Conservation (phyloP, 768 basidiomycete species). For the Calocybe gangraenosa region DNA sequence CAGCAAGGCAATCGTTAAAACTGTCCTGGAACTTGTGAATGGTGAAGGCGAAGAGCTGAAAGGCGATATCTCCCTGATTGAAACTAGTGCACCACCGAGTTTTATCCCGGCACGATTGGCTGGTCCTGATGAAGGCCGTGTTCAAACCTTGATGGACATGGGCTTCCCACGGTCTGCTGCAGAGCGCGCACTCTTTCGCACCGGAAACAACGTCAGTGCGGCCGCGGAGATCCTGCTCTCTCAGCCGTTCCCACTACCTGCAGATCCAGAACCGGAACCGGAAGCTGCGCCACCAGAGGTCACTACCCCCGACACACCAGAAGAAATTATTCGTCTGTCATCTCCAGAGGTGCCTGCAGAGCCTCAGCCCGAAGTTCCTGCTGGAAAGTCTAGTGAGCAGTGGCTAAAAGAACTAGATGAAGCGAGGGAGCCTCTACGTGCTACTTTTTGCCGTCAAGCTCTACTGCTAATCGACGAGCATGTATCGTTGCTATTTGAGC, state of each 20-base stretch:
- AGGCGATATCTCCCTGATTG: conserved; percentile 33
- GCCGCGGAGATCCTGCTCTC: conserved; percentile 86
- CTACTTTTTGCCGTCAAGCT: conserved; percentile 62
- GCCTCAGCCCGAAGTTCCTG: conserved; percentile 7
- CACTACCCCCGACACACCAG: not conserved
- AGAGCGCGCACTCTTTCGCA: conserved; percentile 77
- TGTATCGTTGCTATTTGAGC: conserved; percentile 84
- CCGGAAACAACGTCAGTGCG: conserved; percentile 82
- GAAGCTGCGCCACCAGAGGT: conserved; percentile 22
- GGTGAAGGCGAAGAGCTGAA: conserved; percentile 76
- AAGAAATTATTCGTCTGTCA: conserved; percentile 5
- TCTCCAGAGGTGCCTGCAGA: conserved; percentile 5
- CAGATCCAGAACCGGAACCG: conserved; percentile 54
- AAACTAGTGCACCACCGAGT: conserved; percentile 23
- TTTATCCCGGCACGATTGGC: conserved; percentile 30
- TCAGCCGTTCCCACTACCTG: conserved; percentile 74
- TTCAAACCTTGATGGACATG: conserved; percentile 91
- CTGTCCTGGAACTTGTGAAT: conserved; percentile 75
- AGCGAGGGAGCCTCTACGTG: conserved; percentile 61
- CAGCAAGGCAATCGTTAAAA: conserved; percentile 70
- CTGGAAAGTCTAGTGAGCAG: conserved; percentile 53
- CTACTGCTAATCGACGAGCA: conserved; percentile 83
- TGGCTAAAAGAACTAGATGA: conserved; percentile 64
- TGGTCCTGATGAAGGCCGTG: conserved; percentile 71
- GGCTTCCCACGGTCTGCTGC: conserved; percentile 91